phyloP scores from a whole-genome alignment of 495 filamentous ascomycete species.

The Penicillium nucicola region DNA sequence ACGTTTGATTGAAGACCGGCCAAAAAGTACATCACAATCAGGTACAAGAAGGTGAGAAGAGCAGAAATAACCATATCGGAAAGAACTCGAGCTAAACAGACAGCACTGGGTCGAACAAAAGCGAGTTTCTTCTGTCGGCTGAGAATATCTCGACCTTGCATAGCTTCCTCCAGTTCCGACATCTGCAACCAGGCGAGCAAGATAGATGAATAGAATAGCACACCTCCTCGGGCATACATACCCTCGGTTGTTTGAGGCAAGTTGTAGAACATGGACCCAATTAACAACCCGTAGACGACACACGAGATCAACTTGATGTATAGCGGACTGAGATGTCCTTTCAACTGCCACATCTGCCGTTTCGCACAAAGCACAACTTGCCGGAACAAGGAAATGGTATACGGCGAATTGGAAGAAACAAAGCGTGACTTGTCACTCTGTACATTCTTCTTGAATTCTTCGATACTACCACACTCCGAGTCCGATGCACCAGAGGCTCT shows the following conservation, averaged over 20 bases:
- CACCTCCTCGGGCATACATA: conserved; percentile 44
- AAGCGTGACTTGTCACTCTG: conserved; percentile 38
- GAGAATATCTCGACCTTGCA: conserved; percentile 67
- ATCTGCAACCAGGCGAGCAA: conserved; percentile 80
- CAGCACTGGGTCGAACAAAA: conserved; percentile 75
- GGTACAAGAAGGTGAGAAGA: conserved; percentile 62
- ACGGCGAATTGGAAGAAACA: conserved; percentile 41
- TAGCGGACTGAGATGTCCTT: conserved; percentile 27
- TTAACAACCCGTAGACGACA: conserved; percentile 30
- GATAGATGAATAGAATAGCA: conserved; percentile 69
- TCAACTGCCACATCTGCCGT: conserved; percentile 54
- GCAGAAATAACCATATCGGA: conserved; percentile 65
- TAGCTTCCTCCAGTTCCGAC: conserved; percentile 68
- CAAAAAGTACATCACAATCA: conserved; percentile 69
- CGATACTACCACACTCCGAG: conserved; percentile 45
- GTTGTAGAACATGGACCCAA: conserved; percentile 38
- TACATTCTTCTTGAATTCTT: conserved; percentile 42
- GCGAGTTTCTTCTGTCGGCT: conserved; percentile 74
- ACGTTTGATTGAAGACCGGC: conserved; percentile 47
- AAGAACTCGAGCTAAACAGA: conserved; percentile 67
- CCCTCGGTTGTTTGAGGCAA: conserved; percentile 44
- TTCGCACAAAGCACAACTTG: conserved; percentile 62
- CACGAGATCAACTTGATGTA: conserved; percentile 35
- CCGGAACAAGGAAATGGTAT: conserved; percentile 59
- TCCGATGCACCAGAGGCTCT: conserved; percentile 28